phyloP scores from a whole-genome alignment of 2,329 filamentous ascomycete species.

The Arthrobotrys musiformis region DNA sequence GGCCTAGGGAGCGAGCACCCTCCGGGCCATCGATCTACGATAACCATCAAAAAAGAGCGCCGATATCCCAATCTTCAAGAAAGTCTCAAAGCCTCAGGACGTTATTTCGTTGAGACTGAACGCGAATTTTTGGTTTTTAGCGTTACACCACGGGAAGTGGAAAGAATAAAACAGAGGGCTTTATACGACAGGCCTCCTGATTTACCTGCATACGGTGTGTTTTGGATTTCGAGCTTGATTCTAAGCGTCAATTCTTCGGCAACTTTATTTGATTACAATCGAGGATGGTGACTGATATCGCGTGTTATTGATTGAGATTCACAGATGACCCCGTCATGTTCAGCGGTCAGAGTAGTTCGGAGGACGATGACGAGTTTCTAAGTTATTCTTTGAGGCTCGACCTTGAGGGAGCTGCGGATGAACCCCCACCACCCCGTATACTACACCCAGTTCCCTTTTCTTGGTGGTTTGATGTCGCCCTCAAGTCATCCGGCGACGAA shows the following conservation, averaged over 20 bases:
- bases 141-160: neutral
- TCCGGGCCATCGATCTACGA: neutral
- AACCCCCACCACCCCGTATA: neutral
- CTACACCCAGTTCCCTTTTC: neutral
- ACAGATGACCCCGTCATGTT: too few relatives aligned
- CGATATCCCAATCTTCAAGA: neutral
- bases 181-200: neutral
- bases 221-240: neutral
- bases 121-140: neutral
- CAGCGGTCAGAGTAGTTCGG: too few relatives aligned
- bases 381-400: neutral
- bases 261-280: too few relatives aligned
- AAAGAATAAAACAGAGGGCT: neutral
- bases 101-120: neutral
- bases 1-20: too few relatives aligned
- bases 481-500: neutral
- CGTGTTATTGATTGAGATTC: too few relatives aligned
- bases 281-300: too few relatives aligned
- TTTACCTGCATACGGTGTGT: neutral
- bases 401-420: neutral
- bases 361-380: neutral
- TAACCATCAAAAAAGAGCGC: neutral
- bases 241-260: too few relatives aligned
- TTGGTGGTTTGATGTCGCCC: constrained; percentile 31
- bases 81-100: neutral